Evolutionary conservation across 2,329 filamentous ascomycete species (phyloP).

Genomic region (Fusarium hostae): DNA sequence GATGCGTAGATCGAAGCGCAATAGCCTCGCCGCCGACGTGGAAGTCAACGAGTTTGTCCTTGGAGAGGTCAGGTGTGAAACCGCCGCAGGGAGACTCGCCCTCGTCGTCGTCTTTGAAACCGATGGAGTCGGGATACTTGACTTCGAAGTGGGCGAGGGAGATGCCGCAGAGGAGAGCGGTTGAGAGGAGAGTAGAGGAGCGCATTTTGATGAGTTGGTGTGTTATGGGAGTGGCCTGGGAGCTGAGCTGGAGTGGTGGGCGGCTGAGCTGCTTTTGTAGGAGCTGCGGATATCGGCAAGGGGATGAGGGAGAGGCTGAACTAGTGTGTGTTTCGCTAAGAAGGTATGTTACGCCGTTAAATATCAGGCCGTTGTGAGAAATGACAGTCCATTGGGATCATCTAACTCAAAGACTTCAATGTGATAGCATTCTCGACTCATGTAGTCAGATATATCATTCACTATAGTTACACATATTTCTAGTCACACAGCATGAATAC

Average conservation of each 20-base stretch:
- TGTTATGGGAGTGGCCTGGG: background rate
- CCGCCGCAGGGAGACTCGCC: conserved; percentile 65
- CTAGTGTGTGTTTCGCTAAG: conserved; percentile 4
- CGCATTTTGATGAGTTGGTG: conserved; percentile 48
- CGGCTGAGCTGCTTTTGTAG: conserved; percentile 37
- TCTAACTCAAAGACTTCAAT: background rate
- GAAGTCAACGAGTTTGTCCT: conserved; percentile 64
- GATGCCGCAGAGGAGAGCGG: conserved; percentile 53
- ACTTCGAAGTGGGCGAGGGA: conserved; percentile 66
- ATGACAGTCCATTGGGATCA: background rate
- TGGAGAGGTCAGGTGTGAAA: conserved; percentile 58
- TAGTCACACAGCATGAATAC: background rate
- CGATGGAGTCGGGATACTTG: conserved; percentile 59
- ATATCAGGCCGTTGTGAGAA: background rate
- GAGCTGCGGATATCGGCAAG: conserved; percentile 30
- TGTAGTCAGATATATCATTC: background rate
- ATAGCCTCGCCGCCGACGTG: conserved; percentile 67
- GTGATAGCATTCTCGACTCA: background rate
- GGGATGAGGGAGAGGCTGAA: conserved; percentile 15
- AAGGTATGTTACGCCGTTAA: background rate
- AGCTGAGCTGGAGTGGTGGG: conserved; percentile 10
- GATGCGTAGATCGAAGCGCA: conserved; percentile 60
- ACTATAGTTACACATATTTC: background rate
- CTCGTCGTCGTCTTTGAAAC: conserved; percentile 59
- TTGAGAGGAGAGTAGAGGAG: conserved; percentile 48